phyloP scores from a whole-genome alignment of 306 rosid species.

The Lupinus albus region DNA sequence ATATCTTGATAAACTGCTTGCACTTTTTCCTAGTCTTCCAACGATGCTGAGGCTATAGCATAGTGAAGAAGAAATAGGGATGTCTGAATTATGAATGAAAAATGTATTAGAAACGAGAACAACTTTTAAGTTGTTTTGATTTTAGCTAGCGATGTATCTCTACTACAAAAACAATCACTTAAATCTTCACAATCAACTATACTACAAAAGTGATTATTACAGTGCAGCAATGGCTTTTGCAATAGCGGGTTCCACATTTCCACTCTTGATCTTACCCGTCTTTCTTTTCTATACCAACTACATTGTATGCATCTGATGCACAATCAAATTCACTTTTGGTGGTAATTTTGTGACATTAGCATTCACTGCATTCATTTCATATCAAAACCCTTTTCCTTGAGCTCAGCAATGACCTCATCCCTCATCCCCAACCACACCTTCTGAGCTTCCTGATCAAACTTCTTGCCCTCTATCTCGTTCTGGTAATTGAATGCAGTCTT shows the following conservation, averaged over 20 bases:
- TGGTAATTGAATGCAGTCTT: constrained; percentile 50
- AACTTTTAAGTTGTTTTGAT: no score
- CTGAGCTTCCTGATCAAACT: constrained; percentile 72
- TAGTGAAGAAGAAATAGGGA: neutral
- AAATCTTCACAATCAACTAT: no score
- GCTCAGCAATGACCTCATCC: constrained; percentile 79
- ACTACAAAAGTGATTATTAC: no score
- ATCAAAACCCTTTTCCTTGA: constrained; percentile 71
- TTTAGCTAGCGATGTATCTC: no score
- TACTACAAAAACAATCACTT: no score
- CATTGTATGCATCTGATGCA: neutral
- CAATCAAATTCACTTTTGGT: neutral
- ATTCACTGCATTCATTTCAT: constrained; percentile 49
- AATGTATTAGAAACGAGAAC: neutral
- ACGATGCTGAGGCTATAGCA: neutral
- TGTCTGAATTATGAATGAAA: neutral
- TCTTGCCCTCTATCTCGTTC: constrained; percentile 58
- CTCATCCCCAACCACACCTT: constrained; percentile 83
- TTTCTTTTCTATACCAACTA: neutral
- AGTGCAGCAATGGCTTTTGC: no score
- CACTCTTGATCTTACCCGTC: neutral
- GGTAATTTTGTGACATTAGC: neutral
- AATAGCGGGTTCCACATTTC: no score
- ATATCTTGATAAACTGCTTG: constrained; percentile 5
- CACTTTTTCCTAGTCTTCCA: constrained; percentile 21